These are phyloP conservation scores for Bertia moriformis DNA, from an alignment of 2,329 filamentous ascomycete genomes.

Conservation along the genomic window DNA sequence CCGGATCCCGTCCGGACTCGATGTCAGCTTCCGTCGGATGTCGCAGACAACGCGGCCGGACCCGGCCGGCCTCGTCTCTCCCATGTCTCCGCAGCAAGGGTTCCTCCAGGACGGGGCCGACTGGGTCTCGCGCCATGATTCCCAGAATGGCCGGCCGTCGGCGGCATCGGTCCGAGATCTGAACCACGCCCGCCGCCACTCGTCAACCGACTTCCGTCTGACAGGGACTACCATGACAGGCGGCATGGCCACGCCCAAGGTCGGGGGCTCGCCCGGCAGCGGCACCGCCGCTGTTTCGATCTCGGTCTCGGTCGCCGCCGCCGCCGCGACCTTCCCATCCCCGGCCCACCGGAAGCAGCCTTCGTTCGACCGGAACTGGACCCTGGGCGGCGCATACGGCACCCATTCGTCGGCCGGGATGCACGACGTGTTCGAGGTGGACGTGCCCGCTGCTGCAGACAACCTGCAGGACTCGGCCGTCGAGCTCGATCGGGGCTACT, in stretches of 20 bases:
- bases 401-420: conserved; percentile 38
- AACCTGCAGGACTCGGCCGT: conserved; percentile 30
- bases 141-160: conserved; percentile 50
- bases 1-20: conserved; percentile 20
- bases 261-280: conserved; percentile 22
- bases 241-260: conserved; percentile 19
- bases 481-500: conserved; percentile 78
- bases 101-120: too few species aligned
- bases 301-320: conserved; percentile 14
- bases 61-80: conserved; percentile 23
- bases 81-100: conserved; percentile 22
- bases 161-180: conserved; percentile 70
- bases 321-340: conserved; percentile 6
- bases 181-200: conserved; percentile 75
- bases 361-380: conserved; percentile 60
- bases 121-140: conserved; percentile 30
- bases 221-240: conserved; percentile 16
- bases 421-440: conserved; percentile 25
- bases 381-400: conserved; percentile 36
- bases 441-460: too few species aligned
- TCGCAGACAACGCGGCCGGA: conserved; percentile 27
- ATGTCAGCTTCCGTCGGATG: conserved; percentile 26
- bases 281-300: conserved; percentile 26
- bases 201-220: conserved; percentile 62
- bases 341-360: conserved; percentile 46